Base-by-base conservation (phyloP, 2,329 filamentous ascomycete genomes). In the Penicillium freii region DNA sequence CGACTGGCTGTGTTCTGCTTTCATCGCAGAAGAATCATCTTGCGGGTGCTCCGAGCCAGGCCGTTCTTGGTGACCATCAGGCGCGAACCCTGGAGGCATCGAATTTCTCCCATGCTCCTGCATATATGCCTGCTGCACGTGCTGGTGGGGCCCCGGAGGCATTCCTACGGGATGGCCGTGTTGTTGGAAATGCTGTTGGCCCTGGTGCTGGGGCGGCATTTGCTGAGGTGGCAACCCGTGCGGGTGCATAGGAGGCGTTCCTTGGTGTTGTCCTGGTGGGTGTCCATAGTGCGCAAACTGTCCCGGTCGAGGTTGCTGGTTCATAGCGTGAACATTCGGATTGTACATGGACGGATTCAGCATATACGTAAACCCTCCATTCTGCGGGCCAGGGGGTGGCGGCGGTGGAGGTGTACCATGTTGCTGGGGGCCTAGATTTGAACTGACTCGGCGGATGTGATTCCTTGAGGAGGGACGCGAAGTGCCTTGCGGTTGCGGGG, bases 331-430 rank as follows among this genome's bases (percentile, higher is more conserved):
- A 50, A 80, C 75, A 62, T 82, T 88, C 10, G 85, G 86, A 67
- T 91, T 91, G 75, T 96, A 96, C 65, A 96, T 91, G 34, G 89
- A 85, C 39, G 90, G 90, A 62, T 94, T 92, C 3, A 90, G 87
- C 81, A 95, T 91, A 71, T 92, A 97, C 4, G 89, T 84, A 73
- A 90, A 96, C 54, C 85, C 90, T 68, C 89, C 90, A 58, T 83
- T 78, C 29, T 81, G 80, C 34, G 82, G 54, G n/a, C 57, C 59
- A 15, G 67, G 83, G 47, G 87, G 87, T 29, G 75, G 71, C 23
- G 85, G 80, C 64, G 84, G 81, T 39, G 85, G 80, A 64, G 84
- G 81, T 42, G 84, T 85, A 39, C 80, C 81, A 62, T 88, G 82
- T 58, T 84, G 80, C 65, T 86, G 88, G 38, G 86, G 84, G 4